Percentiles rank a stretch among this genome's conserved stretches.
Evolutionary conservation across 1,284 basidiomycete species (phyloP).

Genomic region (Boletellus sp.): DNA sequence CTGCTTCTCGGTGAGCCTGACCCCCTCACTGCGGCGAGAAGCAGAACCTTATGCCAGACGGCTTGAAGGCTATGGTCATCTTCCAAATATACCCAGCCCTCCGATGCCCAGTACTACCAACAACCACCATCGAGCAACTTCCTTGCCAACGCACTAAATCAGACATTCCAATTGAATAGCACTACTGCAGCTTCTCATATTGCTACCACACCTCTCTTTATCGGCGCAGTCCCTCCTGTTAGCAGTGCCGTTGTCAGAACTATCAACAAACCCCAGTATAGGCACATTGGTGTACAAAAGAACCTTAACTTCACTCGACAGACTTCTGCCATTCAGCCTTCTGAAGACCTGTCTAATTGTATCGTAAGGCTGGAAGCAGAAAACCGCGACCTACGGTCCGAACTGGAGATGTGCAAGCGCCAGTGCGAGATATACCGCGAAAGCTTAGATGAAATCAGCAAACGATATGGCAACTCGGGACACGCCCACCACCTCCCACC

Average conservation of each 20-base stretch:
- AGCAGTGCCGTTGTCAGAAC: conserved; percentile 2
- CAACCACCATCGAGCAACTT: conserved; percentile 2
- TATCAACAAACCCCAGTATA: conserved; percentile 15
- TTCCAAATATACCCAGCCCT: not conserved
- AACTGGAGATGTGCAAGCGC: conserved; percentile 9
- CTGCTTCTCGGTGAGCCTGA: conserved; percentile 33
- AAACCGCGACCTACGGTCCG: conserved; percentile 10
- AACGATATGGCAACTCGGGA: conserved; percentile 6
- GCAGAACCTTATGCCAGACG: conserved; percentile 24
- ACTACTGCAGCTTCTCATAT: conserved; percentile 9
- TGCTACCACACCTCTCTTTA: conserved; percentile 4
- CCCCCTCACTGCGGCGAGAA: conserved; percentile 31
- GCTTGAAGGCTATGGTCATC: conserved; percentile 19
- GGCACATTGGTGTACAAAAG: conserved; percentile 26
- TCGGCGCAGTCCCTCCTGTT: conserved; percentile 1
- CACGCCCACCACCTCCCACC: not conserved
- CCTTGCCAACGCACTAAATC: conserved; percentile 27
- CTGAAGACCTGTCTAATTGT: conserved; percentile 11
- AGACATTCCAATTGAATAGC: conserved; percentile 25
- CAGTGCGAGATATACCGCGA: conserved; percentile 10
- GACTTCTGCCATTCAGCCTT: conserved; percentile 1
- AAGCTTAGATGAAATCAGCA: conserved; percentile 16
- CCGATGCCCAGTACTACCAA: not conserved
- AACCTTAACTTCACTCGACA: conserved; percentile 19
- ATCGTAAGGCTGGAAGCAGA: conserved; percentile 22